Base-by-base conservation (phyloP, 2,329 filamentous ascomycete genomes). In the Ophioceras dolichostomum region DNA sequence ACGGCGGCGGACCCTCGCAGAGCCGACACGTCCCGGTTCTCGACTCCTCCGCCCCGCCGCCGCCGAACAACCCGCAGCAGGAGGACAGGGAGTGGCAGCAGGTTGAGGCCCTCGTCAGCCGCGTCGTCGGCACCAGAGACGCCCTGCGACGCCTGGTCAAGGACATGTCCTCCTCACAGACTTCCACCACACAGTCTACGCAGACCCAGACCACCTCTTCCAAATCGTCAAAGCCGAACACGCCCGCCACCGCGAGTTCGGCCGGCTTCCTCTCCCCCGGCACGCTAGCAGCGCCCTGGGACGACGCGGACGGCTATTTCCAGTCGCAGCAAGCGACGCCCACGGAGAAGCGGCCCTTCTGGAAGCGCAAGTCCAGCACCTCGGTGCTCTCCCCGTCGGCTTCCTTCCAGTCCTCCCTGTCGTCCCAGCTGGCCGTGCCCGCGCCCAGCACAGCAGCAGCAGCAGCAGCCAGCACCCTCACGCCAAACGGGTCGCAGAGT, bases 51-150 rank as follows among this genome's bases (percentile, higher is more conserved):
- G 34, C 47, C 8, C 41, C 48, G 26, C 49, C 53, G 7, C 45
- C 50, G 6, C 50, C 55, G 2, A 51, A 57, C 34, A 53, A 55
- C 14, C 61, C 52, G 40, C 50, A 61, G 26, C 54, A 77, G 5
- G 85, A 94, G 48, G 80, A 89, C 38, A 70, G 72, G 41, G 86
- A 94, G 56, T 98, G 91, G 91, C 72, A 76, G 41, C 81, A 83
- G 48, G 81, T 94, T 2, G 88, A 95, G 59, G 68, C 78, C 1
- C 65, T 98, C 27, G 83, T 96, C 20, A 87, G 86, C 53, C 77
- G 85, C 42, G 76, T 96, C 12, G 82, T 87, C 6, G 87, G 86
- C 2, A 88, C 87, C 34, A 73, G 91, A 48, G 91, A 98, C 61
- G 86, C 87, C 2, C 75, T 95, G 17, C 78, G 88, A 35, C 76